A percentile compares a stretch with the other conserved stretches of the same genome.
Evolutionary conservation across 2,329 filamentous ascomycete genomes (phyloP).

Genomic region (Ophiocordyceps polyrhachis-furcata): DNA sequence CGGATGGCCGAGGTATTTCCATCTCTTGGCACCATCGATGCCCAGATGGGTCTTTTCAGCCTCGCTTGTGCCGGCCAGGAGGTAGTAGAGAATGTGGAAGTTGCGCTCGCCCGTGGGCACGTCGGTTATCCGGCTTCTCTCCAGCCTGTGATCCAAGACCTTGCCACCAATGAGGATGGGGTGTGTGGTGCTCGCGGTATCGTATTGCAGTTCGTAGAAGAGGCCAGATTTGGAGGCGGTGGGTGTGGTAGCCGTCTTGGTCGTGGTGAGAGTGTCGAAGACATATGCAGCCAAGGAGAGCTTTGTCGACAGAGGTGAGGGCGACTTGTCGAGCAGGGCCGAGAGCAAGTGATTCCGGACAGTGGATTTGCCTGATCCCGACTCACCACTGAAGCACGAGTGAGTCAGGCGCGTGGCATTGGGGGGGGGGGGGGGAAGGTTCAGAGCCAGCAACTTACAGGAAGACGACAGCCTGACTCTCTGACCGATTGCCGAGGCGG

Average conservation of each 20-base stretch:
- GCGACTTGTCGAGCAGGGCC: constrained; percentile 71
- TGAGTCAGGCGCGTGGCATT: constrained; percentile 8
- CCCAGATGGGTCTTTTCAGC: constrained; percentile 78
- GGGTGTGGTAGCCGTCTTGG: constrained; percentile 87
- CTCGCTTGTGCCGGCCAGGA: constrained; percentile 75
- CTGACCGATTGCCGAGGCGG: constrained; percentile 67
- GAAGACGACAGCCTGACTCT: constrained; percentile 87
- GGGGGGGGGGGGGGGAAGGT: no score
- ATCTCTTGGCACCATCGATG: constrained; percentile 50
- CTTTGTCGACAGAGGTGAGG: constrained; percentile 83
- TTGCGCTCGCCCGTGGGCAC: constrained; percentile 93
- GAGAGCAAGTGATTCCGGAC: constrained; percentile 77
- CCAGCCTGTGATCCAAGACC: constrained; percentile 78
- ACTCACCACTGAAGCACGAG: constrained; percentile 54
- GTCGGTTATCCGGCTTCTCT: constrained; percentile 75
- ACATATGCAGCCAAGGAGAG: constrained; percentile 85
- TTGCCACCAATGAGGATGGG: constrained; percentile 88
- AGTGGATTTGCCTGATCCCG: constrained; percentile 89
- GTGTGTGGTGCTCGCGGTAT: constrained; percentile 66
- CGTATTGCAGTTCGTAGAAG: constrained; percentile 93
- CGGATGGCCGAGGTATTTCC: constrained; percentile 91
- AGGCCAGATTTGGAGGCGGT: constrained; percentile 91
- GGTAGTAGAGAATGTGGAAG: constrained; percentile 91
- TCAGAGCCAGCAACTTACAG: constrained; percentile 39
- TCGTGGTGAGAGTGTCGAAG: constrained; percentile 91